Conservation (phyloP, 106 monocot species). For the Ottelia alismoides region DNA sequence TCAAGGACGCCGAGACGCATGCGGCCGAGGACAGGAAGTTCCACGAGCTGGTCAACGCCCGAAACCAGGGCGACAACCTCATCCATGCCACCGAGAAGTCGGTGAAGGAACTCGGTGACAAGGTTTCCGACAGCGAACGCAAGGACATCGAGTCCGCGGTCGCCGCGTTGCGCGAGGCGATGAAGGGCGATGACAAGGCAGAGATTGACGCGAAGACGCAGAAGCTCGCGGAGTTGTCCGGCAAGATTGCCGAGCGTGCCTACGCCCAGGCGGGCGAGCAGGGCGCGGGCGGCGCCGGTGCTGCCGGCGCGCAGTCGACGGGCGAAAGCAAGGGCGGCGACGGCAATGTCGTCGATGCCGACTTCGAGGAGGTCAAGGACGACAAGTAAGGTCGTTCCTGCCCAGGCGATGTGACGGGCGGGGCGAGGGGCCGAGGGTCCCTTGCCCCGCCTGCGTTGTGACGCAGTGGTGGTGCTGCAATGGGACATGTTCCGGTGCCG, state of each 20-base stretch:
- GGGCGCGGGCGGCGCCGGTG: no score
- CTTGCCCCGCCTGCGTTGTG: no score
- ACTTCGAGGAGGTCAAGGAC: neutral
- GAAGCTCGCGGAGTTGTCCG: neutral
- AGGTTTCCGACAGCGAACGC: slow-evolving; percentile 49
- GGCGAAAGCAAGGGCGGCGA: no score
- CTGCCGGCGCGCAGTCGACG: neutral
- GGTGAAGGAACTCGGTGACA: slow-evolving; percentile 70
- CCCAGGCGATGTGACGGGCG: no score
- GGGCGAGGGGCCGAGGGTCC: no score
- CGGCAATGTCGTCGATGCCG: neutral
- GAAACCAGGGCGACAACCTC: slow-evolving; percentile 70
- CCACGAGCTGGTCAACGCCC: slow-evolving; percentile 69
- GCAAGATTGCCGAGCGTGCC: neutral
- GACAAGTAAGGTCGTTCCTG: no score
- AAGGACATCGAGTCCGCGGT: slow-evolving; percentile 59
- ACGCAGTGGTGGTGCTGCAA: no score
- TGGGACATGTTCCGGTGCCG: no score
- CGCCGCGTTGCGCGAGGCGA: slow-evolving; percentile 47
- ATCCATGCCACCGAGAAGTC: slow-evolving; percentile 77
- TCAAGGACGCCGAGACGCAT: slow-evolving; percentile 65
- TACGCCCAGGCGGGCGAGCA: neutral
- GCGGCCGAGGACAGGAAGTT: slow-evolving; percentile 80
- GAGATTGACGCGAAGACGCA: neutral
- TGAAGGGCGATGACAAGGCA: slow-evolving; percentile 5